phyloP scores from a whole-genome alignment of 2,329 filamentous ascomycete species.

The Aspergillus sp. region DNA sequence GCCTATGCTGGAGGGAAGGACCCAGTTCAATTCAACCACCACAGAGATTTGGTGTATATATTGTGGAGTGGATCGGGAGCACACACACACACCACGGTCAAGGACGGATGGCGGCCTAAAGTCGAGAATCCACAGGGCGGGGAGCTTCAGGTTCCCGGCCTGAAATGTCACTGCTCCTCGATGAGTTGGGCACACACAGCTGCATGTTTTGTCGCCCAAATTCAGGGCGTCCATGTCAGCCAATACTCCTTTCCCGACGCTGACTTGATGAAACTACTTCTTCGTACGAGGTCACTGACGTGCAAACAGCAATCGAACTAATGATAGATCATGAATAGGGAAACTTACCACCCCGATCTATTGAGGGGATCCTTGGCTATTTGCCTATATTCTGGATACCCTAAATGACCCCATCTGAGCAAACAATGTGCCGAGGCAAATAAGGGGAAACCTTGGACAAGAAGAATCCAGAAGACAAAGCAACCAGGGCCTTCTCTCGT shows the following conservation, averaged over 20 bases:
- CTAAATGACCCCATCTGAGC: neutral
- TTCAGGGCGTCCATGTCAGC: constrained; percentile 17
- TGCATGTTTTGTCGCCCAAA: constrained; percentile 32
- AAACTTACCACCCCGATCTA: neutral
- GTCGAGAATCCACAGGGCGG: constrained; percentile 18
- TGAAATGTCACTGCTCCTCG: constrained; percentile 15
- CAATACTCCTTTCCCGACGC: constrained; percentile 10
- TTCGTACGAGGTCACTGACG: neutral
- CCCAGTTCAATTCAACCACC: neutral
- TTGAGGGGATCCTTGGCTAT: neutral
- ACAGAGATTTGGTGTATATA: neutral
- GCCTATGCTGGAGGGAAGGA: neutral
- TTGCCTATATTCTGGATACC: neutral
- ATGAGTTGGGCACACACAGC: constrained; percentile 32
- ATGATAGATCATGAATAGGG: neutral
- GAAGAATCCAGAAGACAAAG: neutral
- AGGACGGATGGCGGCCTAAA: constrained; percentile 19
- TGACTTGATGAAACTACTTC: neutral
- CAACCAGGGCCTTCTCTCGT: neutral
- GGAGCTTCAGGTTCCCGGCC: constrained; percentile 18
- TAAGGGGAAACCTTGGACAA: neutral
- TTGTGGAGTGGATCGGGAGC: neutral
- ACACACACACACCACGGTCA: neutral
- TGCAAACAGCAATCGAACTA: constrained; percentile 12
- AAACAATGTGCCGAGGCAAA: neutral